phyloP scores from a whole-genome alignment of 805 yeast species.

The Ogataea pini region DNA sequence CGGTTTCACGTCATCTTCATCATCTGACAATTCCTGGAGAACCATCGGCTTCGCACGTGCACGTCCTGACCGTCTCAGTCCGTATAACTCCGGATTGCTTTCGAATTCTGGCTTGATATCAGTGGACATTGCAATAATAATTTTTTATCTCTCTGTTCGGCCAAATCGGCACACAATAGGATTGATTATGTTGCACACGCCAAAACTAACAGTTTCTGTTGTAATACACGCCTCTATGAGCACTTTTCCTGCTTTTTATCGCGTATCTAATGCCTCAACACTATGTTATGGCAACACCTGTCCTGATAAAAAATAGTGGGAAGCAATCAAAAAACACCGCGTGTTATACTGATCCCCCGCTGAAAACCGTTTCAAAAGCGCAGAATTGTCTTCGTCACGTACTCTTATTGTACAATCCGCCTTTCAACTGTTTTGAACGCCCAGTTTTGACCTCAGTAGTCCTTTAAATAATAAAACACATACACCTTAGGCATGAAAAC shows the following conservation, averaged over 20 bases:
- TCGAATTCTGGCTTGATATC: slow-evolving; percentile 47
- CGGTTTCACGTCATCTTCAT: slow-evolving; percentile 20
- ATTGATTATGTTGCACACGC: too few species aligned
- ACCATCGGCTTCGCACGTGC: slow-evolving; percentile 43
- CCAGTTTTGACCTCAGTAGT: background rate
- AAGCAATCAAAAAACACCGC: background rate
- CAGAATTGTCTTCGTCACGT: background rate
- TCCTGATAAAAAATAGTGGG: background rate
- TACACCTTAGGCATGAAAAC: background rate
- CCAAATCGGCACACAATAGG: background rate
- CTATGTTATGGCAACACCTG: too few species aligned
- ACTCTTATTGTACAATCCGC: background rate
- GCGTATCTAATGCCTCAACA: background rate
- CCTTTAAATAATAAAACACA: background rate
- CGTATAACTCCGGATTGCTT: slow-evolving; percentile 79
- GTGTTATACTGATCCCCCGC: background rate
- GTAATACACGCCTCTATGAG: background rate
- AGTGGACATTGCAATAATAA: slow-evolving; percentile 15
- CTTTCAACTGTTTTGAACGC: background rate
- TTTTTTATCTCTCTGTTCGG: background rate
- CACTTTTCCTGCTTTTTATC: background rate
- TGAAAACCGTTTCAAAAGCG: background rate
- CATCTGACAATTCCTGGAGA: slow-evolving; percentile 31
- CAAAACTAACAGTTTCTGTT: too few species aligned
- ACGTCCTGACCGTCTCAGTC: slow-evolving; percentile 74